Evolutionary conservation across 805 yeast species (phyloP), one percentile per base, ranked within the genome.

Genomic region (Ogataea pilisensis): DNA sequence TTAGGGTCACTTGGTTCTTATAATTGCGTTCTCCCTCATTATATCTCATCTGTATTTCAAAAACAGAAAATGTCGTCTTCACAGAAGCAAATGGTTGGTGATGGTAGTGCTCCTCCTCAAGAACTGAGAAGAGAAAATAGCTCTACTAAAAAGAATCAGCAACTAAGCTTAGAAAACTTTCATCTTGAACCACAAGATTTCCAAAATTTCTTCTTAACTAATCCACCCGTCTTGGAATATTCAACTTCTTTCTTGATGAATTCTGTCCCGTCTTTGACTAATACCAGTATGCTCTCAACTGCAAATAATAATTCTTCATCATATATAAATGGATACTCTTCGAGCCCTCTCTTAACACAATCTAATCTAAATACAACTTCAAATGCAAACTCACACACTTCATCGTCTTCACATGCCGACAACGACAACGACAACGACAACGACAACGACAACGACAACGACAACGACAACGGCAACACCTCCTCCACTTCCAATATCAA

Each of bases 201-300:
- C 29, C 68, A 64, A 37, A 63, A 55, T 35, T 61, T 64, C 35
- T 45, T 63, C 17, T 37, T 62, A 19, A 62, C 64, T 14, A 64
- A 64, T 37, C 69, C 69, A 2, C 69, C 69, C 3, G 36, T 64
- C 4, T 45, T 61, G 19, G 68, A 64, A 36, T 60, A 55, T 35
- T 45, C 58, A 2, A 53, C 46, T n/a, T 35, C 45, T 5, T 19
- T 44, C 18, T 9, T 44, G 18, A 21, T 32, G 41, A 38, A 38
- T 26, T n/a, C 35, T 13, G 8, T 7, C 12, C 19, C 31, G 11
- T 22, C 26, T 22, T 22, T n/a, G n/a, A n/a, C n/a, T n/a, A n/a
- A n/a, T n/a, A n/a, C n/a, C n/a, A n/a, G n/a, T n/a, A n/a, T n/a
- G n/a, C n/a, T n/a, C n/a, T n/a, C n/a, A n/a, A n/a, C n/a, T n/a